Evolutionary conservation across 106 monocot species (phyloP).

Genomic region (Acorus gramineus): DNA sequence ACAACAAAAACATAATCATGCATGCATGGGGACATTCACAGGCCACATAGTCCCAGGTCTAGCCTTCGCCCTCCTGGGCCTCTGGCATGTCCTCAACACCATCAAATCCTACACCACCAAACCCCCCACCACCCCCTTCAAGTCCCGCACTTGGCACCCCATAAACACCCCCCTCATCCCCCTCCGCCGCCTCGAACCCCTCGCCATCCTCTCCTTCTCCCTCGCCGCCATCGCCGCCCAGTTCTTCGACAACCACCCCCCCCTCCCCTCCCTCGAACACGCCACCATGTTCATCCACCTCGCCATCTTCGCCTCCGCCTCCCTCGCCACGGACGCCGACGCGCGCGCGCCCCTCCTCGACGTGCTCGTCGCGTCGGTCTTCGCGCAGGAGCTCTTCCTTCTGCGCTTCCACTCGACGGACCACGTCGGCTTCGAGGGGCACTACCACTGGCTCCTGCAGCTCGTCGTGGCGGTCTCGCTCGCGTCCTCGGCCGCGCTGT

Average conservation of each 20-base stretch:
- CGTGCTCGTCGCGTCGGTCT: slow-evolving; percentile 41
- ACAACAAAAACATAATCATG: no score
- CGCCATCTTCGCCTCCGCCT: slow-evolving; percentile 28
- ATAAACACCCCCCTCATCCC: neutral
- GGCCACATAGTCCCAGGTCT: slow-evolving; percentile 60
- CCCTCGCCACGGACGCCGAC: slow-evolving; percentile 14
- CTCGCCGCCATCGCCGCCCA: slow-evolving; percentile 18
- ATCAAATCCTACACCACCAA: slow-evolving; percentile 26
- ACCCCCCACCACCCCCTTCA: slow-evolving; percentile 12
- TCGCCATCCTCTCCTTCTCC: slow-evolving; percentile 45
- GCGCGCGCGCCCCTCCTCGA: slow-evolving; percentile 15
- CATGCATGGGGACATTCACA: slow-evolving; percentile 53
- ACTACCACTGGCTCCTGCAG: slow-evolving; percentile 75
- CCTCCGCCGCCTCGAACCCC: slow-evolving; percentile 37
- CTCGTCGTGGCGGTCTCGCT: slow-evolving; percentile 26
- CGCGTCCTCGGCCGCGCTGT: slow-evolving; percentile 13
- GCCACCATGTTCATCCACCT: slow-evolving; percentile 51
- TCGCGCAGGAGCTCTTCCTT: slow-evolving; percentile 63
- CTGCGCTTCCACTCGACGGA: slow-evolving; percentile 65
- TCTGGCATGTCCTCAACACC: slow-evolving; percentile 65
- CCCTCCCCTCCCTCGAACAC: slow-evolving; percentile 37
- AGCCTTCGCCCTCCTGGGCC: slow-evolving; percentile 51
- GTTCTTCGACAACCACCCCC: slow-evolving; percentile 20
- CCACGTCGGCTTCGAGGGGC: slow-evolving; percentile 59
- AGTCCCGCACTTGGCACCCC: slow-evolving; percentile 48